phyloP scores from a whole-genome alignment of 768 basidiomycete species.

The Amanita rimosa region DNA sequence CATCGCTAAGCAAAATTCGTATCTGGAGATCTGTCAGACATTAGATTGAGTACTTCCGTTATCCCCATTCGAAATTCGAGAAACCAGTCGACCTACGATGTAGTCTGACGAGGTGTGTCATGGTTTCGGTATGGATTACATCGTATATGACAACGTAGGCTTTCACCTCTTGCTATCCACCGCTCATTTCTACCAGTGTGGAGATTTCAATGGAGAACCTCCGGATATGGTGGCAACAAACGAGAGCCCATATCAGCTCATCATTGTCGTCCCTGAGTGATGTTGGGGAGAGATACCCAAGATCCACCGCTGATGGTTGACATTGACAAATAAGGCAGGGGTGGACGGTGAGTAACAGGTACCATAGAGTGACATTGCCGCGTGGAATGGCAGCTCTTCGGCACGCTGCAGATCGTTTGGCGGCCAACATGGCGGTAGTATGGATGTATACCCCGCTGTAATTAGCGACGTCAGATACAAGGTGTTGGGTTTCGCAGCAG shows the following conservation, averaged over 20 bases:
- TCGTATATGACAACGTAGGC: neutral
- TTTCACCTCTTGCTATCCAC: neutral
- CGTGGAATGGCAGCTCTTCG: neutral
- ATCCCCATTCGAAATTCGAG: neutral
- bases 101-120: neutral
- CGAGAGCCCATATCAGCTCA: neutral
- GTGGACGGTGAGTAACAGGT: neutral
- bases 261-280: neutral
- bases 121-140: neutral
- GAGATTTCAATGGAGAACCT: neutral
- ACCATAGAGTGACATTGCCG: neutral
- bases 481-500: too few species aligned
- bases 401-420: neutral
- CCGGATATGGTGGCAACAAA: neutral
- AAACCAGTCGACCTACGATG: neutral
- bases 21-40: neutral
- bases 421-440: too few species aligned
- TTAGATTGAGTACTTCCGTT: neutral
- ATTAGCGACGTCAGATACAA: too few species aligned
- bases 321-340: neutral
- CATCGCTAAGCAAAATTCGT: neutral
- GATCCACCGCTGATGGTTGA: neutral
- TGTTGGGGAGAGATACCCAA: neutral
- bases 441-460: too few species aligned
- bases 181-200: neutral